Percentiles rank a stretch among this genome's conserved stretches.
These are phyloP conservation scores for Cornus suecica DNA, from an alignment of 148 eudicot genomes.

Conservation along the genomic window DNA sequence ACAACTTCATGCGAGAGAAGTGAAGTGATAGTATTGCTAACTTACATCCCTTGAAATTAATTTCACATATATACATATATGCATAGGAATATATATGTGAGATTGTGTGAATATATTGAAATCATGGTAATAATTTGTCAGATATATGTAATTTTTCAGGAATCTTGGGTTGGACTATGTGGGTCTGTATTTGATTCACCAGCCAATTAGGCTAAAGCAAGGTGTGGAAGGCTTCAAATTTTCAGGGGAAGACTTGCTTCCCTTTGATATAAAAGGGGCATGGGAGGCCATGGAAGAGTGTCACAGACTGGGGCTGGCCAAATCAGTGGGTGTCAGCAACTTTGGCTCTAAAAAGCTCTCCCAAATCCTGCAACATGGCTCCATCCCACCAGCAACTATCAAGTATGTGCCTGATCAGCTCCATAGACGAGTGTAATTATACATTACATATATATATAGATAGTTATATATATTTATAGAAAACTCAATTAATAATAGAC, in stretches of 20 bases:
- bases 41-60: no score
- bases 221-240: not conserved
- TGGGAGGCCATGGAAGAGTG: conserved; percentile 42
- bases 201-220: conserved; percentile 22
- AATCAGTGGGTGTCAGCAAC: conserved; percentile 34
- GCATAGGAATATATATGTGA: no score
- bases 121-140: no score
- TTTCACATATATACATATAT: no score
- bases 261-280: conserved; percentile 20
- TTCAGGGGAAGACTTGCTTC: conserved; percentile 13
- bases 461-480: no score
- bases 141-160: conserved; percentile 7
- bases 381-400: conserved; percentile 29
- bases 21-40: no score
- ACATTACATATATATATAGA: no score
- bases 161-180: conserved; percentile 26
- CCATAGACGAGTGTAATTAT: no score
- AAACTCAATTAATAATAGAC: no score
- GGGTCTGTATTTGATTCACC: conserved; percentile 30
- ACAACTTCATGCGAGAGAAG: no score
- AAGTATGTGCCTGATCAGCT: no score
- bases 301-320: conserved; percentile 25
- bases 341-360: conserved; percentile 24
- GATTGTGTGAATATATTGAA: no score
- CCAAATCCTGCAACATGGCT: conserved; percentile 19